These are phyloP conservation scores for Sphagnurus paluster DNA, from an alignment of 1,284 basidiomycete genomes.

Conservation along the genomic window DNA sequence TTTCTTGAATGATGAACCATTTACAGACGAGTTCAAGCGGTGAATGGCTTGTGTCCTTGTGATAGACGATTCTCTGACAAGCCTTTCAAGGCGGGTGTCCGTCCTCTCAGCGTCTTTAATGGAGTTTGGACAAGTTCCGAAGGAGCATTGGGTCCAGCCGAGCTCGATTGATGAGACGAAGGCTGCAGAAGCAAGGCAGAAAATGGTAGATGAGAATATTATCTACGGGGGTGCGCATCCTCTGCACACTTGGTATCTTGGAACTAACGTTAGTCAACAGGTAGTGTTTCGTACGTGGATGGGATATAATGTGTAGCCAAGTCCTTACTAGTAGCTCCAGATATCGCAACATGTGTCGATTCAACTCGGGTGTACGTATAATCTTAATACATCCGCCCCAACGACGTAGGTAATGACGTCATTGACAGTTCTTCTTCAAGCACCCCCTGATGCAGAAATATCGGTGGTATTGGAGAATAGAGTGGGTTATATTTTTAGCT, in stretches of 20 bases:
- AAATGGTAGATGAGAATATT: conserved; percentile 62
- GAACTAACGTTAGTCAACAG: conserved; percentile 27
- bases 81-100: conserved; percentile 53
- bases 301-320: background rate
- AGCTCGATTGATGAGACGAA: conserved; percentile 77
- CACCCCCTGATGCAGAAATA: conserved; percentile 37
- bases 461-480: conserved; percentile 70
- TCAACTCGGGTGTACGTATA: conserved; percentile 74
- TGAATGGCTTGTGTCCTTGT: conserved; percentile 25
- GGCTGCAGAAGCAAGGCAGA: conserved; percentile 61
- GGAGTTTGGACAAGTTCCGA: conserved; percentile 72
- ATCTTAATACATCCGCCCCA: conserved; percentile 9
- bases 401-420: background rate
- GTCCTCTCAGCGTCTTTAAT: conserved; percentile 47
- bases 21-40: conserved; percentile 69
- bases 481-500: conserved; percentile 27
- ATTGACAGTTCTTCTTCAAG: conserved; percentile 19
- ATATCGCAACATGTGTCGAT: conserved; percentile 83
- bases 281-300: conserved; percentile 50
- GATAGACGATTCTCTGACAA: conserved; percentile 32
- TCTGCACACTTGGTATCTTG: background rate
- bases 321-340: conserved; percentile 25
- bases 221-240: conserved; percentile 34
- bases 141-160: conserved; percentile 79
- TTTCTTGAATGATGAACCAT: conserved; percentile 71